phyloP scores from a whole-genome alignment of 164 flowering plant genomes.

The Nymphaea thermarum region DNA sequence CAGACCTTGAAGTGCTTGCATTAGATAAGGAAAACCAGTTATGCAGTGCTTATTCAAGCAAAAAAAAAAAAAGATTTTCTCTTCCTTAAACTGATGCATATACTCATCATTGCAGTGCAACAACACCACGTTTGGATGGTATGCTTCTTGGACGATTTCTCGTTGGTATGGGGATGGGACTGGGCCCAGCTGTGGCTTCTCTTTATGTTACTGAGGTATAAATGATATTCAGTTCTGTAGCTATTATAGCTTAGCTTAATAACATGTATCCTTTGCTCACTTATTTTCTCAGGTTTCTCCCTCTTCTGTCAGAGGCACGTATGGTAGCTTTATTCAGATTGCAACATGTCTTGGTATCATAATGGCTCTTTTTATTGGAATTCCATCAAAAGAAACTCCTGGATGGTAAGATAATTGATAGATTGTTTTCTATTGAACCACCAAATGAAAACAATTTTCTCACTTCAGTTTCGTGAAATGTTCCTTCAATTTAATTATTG shows the following conservation, averaged over 20 bases:
- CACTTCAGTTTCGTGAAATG: too few relatives aligned
- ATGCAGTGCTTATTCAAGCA: too few relatives aligned
- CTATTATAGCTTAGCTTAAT: neutral
- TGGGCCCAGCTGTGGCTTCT: slow-evolving; percentile 60
- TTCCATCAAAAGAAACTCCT: slow-evolving; percentile 53
- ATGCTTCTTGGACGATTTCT: slow-evolving; percentile 64
- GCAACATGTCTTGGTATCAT: slow-evolving; percentile 91
- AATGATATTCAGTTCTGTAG: neutral
- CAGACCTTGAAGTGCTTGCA: too few relatives aligned
- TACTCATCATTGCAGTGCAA: slow-evolving; percentile 30
- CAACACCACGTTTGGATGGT: slow-evolving; percentile 33
- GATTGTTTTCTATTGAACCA: too few relatives aligned
- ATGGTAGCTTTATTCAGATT: slow-evolving; percentile 91
- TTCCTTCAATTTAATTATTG: neutral
- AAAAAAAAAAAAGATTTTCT: neutral
- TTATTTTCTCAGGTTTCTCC: slow-evolving; percentile 28
- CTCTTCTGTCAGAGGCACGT: slow-evolving; percentile 87
- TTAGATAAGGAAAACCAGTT: too few relatives aligned
- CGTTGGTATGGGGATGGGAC: slow-evolving; percentile 71
- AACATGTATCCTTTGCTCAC: neutral
- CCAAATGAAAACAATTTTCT: too few relatives aligned
- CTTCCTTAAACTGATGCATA: slow-evolving; percentile 1
- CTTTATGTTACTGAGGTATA: slow-evolving; percentile 69
- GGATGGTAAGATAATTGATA: slow-evolving; percentile 54
- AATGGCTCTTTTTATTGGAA: slow-evolving; percentile 71